These are phyloP conservation scores for Cystobasidium sp. DNA, from an alignment of 1,284 basidiomycete species.

Conservation along the genomic window DNA sequence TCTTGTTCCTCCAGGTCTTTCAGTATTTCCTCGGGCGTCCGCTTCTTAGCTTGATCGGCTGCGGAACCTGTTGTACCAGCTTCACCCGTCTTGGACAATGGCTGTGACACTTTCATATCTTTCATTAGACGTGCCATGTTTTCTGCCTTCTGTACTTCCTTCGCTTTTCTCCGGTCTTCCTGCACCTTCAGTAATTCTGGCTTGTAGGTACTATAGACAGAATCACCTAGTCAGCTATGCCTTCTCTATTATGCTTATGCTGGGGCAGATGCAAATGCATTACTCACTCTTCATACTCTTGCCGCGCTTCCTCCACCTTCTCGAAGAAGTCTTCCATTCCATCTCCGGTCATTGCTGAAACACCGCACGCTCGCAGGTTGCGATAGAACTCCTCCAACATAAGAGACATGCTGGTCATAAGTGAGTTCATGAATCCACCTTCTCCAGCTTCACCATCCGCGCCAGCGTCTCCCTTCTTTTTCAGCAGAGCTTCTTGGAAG, in stretches of 20 bases:
- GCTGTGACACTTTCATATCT: constrained; percentile 70
- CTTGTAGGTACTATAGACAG: constrained; percentile 75
- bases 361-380: constrained; percentile 84
- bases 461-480: constrained; percentile 54
- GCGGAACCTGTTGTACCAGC: constrained; percentile 57
- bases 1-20: constrained; percentile 63
- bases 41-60: constrained; percentile 62
- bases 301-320: constrained; percentile 82
- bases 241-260: constrained; percentile 3
- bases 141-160: constrained; percentile 61
- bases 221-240: neutral
- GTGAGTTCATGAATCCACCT: constrained; percentile 95
- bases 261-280: too few species aligned
- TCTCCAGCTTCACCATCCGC: constrained; percentile 69
- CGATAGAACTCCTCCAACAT: constrained; percentile 99
- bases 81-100: neutral
- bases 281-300: constrained; percentile 82
- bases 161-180: constrained; percentile 67
- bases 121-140: constrained; percentile 81
- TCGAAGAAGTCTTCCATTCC: constrained; percentile 90
- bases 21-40: constrained; percentile 61
- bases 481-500: constrained; percentile 62
- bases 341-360: constrained; percentile 91
- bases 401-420: constrained; percentile 99
- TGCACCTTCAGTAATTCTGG: constrained; percentile 80